A percentile compares a stretch with the other conserved stretches of the same genome.
These are phyloP conservation scores for Hymenoscyphus linearis DNA, from an alignment of 2,329 filamentous ascomycete genomes.

Conservation along the genomic window DNA sequence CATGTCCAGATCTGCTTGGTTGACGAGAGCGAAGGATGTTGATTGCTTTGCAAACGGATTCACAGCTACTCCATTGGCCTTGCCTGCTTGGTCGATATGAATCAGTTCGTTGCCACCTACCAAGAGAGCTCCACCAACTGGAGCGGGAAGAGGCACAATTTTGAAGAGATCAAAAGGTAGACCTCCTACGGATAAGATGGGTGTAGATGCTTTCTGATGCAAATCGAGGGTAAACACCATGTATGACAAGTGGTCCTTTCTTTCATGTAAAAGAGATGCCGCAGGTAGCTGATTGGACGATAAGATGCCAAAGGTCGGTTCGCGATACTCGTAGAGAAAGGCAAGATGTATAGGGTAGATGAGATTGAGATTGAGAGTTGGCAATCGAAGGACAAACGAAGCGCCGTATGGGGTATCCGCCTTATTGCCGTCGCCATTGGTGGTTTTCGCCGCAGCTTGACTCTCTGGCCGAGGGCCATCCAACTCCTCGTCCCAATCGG, in stretches of 20 bases:
- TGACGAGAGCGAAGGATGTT: conserved; percentile 77
- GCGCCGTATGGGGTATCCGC: conserved; percentile 70
- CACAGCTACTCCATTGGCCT: conserved; percentile 85
- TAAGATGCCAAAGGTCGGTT: conserved; percentile 93
- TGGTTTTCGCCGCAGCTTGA: conserved; percentile 31
- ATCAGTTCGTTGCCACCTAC: conserved; percentile 87
- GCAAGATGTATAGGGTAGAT: conserved; percentile 86
- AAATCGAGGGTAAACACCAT: conserved; percentile 94
- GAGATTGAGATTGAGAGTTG: conserved; percentile 79
- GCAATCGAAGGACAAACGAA: conserved; percentile 89
- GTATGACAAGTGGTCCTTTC: conserved; percentile 82
- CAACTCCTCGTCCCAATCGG: conserved; percentile 80
- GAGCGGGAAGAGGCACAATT: conserved; percentile 75
- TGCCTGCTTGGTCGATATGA: conserved; percentile 93
- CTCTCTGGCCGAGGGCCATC: conserved; percentile 61
- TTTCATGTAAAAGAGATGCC: conserved; percentile 64
- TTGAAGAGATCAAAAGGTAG: conserved; percentile 83
- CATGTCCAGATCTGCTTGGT: conserved; percentile 76
- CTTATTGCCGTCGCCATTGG: conserved; percentile 23
- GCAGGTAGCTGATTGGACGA: conserved; percentile 72
- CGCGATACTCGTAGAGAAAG: conserved; percentile 94
- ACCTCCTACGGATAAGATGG: conserved; percentile 77
- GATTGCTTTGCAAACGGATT: conserved; percentile 82
- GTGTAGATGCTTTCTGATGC: conserved; percentile 87
- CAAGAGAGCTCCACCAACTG: conserved; percentile 82